Evolutionary conservation across 495 filamentous ascomycete species (phyloP).

Genomic region (Paragyromitra xinjiangensis): DNA sequence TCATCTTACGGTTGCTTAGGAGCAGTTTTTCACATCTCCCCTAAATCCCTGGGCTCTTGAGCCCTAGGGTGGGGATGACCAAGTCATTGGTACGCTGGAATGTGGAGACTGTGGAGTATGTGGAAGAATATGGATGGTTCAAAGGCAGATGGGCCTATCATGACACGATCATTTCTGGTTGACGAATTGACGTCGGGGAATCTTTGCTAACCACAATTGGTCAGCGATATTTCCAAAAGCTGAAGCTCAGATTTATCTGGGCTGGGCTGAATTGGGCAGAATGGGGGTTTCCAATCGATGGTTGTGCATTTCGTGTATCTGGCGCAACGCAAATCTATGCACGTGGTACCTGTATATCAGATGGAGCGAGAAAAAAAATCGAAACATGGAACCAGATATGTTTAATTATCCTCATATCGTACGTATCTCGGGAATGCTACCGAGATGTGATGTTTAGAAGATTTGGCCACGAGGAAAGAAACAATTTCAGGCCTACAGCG

Average conservation of each 20-base stretch:
- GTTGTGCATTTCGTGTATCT: slow-evolving; percentile 14
- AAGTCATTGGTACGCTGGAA: neutral
- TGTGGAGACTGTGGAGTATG: slow-evolving; percentile 15
- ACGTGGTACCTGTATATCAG: slow-evolving; percentile 28
- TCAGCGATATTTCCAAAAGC: neutral
- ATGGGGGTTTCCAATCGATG: neutral
- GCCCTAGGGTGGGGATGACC: slow-evolving; percentile 9
- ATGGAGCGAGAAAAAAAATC: slow-evolving; percentile 17
- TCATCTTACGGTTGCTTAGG: slow-evolving; percentile 24
- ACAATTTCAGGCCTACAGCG: neutral
- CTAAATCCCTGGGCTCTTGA: neutral
- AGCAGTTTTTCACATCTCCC: slow-evolving; percentile 17
- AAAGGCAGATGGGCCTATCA: neutral
- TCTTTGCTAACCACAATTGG: slow-evolving; percentile 27
- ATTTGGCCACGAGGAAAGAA: slow-evolving; percentile 8
- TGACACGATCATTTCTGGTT: neutral
- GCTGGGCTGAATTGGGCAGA: neutral
- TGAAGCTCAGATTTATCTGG: neutral
- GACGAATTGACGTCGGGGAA: slow-evolving; percentile 10
- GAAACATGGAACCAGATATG: slow-evolving; percentile 9
- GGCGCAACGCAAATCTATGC: slow-evolving; percentile 8
- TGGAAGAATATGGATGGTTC: slow-evolving; percentile 22
- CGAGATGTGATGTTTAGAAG: neutral
- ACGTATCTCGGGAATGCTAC: neutral
- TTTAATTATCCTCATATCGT: neutral